Evolutionary conservation across 805 yeast species (phyloP), one percentile per base, ranked within the genome.

Genomic region (Ogataea corticis): DNA sequence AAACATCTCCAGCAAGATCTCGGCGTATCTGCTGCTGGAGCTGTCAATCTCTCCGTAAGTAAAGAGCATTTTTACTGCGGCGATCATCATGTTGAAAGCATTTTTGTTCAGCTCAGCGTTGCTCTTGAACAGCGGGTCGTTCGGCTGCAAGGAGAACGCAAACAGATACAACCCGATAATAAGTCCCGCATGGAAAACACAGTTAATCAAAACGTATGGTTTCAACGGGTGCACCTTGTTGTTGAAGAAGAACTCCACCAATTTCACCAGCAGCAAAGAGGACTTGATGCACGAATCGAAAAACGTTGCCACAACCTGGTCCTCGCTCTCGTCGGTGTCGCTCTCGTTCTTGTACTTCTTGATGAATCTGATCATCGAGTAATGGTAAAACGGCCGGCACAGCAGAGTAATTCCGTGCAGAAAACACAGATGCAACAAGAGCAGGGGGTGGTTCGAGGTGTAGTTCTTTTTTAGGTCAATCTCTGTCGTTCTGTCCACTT

Each of bases 381-480:
- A 69, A 51, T 70, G 65, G 55, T 69, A 70, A 45, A 71, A 72
- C 5, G 78, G 76, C 15, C 73, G 58, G 31, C 72, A 58, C n/a
- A 73, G 54, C 25, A 72, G 46, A 33, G 68, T 57, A 12, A 70
- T 62, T 0, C 68, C 69, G 47, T 62, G 63, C n/a, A 72, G 54
- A 33, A 71, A 68, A 11, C 63, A 57, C 4, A 70, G 55, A 52
- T 72, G 73, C 3, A 69, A 58, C 7, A 68, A 44, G 23, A 69
- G 51, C 6, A 63, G 50, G 25, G 61, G 56, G 31, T 52, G 54
- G 43, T 60, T 57, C 2, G 54, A 31, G 48, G 54, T 32, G 42
- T 45, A 32, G 38, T 47, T 34, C 23, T 47, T 44, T 15, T 45
- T 35, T 7, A 45, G 43, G 37, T 48, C 50, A 10, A 57, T 51